Percentiles rank a stretch among this genome's conserved stretches.
Conservation (phyloP, 768 basidiomycete genomes). For the Boletus fagicola region DNA sequence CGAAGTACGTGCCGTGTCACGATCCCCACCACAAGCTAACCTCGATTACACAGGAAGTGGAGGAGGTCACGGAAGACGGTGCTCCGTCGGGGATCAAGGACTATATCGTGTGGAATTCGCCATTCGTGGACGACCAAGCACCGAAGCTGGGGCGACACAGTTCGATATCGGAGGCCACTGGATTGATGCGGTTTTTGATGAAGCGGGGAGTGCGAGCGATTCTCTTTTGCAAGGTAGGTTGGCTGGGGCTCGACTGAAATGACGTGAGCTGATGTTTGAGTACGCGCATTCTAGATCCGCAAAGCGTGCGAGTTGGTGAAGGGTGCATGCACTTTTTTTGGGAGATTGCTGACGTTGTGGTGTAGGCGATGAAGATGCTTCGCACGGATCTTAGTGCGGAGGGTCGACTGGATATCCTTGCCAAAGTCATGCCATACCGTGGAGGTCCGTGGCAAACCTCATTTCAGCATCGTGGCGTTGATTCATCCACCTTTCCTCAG, state of each 20-base stretch:
- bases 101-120: constrained; percentile 75
- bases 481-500: constrained; percentile 31
- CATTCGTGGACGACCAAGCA: constrained; percentile 52
- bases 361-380: constrained; percentile 76
- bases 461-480: background rate
- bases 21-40: background rate
- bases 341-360: constrained; percentile 17
- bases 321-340: background rate
- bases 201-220: constrained; percentile 77
- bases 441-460: constrained; percentile 54
- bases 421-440: constrained; percentile 77
- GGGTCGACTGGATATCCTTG: constrained; percentile 72
- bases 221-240: constrained; percentile 78
- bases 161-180: constrained; percentile 65
- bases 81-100: constrained; percentile 81
- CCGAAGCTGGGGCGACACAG: constrained; percentile 54
- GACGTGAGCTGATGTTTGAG: background rate
- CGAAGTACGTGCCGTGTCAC: constrained; percentile 29
- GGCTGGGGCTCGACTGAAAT: background rate
- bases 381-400: constrained; percentile 68
- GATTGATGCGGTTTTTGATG: constrained; percentile 79
- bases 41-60: constrained; percentile 43
- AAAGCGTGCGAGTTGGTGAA: constrained; percentile 79
- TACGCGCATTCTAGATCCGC: constrained; percentile 50
- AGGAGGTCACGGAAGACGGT: constrained; percentile 74